phyloP scores from a whole-genome alignment of 805 yeast species.

The Metschnikowia arizonensis region DNA sequence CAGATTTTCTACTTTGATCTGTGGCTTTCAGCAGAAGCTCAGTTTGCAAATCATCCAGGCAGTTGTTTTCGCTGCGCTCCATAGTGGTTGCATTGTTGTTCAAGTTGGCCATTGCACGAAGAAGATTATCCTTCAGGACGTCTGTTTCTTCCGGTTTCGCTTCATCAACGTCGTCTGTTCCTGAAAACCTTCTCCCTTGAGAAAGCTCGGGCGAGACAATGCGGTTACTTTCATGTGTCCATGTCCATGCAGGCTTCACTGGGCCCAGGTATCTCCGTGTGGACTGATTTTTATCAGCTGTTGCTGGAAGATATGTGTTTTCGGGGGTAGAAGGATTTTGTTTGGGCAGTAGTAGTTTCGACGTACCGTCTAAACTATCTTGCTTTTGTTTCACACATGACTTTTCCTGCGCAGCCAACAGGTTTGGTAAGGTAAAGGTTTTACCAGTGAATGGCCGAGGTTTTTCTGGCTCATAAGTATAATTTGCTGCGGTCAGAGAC shows the following conservation, averaged over 20 bases:
- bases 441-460: constrained; percentile 16
- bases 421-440: constrained; percentile 2
- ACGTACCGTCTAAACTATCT: neutral
- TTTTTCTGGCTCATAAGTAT: constrained; percentile 21
- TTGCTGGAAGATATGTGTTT: constrained; percentile 16
- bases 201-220: constrained; percentile 7
- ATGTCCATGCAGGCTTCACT: constrained; percentile 9
- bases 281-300: constrained; percentile 15
- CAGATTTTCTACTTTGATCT: constrained; percentile 8
- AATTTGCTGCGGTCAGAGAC: constrained; percentile 31
- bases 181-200: neutral
- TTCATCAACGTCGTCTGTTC: neutral
- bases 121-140: constrained; percentile 14
- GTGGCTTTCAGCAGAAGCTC: neutral
- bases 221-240: constrained; percentile 6
- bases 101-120: constrained; percentile 18
- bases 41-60: neutral
- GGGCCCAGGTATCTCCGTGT: constrained; percentile 20
- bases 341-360: neutral
- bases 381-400: neutral
- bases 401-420: neutral
- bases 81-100: constrained; percentile 11
- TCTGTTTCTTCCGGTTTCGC: neutral
- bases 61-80: constrained; percentile 8
- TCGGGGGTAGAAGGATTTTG: neutral